These are phyloP conservation scores for Debaryomyces tyrocola DNA, from an alignment of 805 yeast species.

Conservation along the genomic window DNA sequence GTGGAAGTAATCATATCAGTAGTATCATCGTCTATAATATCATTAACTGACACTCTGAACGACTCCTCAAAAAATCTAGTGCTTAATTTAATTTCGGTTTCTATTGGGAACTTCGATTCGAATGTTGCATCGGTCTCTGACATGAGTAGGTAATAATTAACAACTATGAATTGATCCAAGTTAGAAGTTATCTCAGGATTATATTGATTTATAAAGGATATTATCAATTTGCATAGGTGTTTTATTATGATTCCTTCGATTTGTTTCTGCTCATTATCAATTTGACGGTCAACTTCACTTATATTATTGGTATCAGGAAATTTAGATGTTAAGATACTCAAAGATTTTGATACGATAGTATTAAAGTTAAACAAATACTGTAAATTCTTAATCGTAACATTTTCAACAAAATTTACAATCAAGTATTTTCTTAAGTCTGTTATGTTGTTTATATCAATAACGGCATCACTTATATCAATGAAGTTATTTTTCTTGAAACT, in stretches of 20 bases:
- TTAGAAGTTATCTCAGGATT: conserved; percentile 6
- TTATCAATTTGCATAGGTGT: conserved; percentile 13
- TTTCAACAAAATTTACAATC: conserved; percentile 16
- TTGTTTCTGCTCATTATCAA: conserved; percentile 16
- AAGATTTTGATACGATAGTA: conserved; percentile 15
- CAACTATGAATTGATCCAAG: conserved; percentile 22
- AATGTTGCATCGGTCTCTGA: conserved; percentile 1
- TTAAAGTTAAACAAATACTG: conserved; percentile 25
- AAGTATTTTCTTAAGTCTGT: conserved; percentile 5
- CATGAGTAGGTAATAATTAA: conserved; percentile 10
- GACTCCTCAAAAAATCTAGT: conserved; percentile 34
- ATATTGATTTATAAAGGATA: conserved; percentile 3
- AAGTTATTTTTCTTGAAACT: conserved; percentile 14
- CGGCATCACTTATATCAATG: conserved; percentile 2
- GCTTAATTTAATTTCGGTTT: conserved; percentile 21
- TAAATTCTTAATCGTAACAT: conserved; percentile 13
- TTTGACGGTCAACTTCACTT: not conserved
- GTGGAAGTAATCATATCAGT: conserved; percentile 21
- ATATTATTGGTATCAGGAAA: conserved; percentile 4
- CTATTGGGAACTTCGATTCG: conserved; percentile 8
- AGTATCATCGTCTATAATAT: conserved; percentile 9
- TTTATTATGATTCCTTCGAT: conserved; percentile 14
- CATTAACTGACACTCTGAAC: conserved; percentile 20
- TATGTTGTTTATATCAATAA: not conserved
- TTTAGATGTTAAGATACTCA: conserved; percentile 8